Base-by-base conservation (phyloP, 768 basidiomycete genomes). In the Candolleomyces efflorescens region DNA sequence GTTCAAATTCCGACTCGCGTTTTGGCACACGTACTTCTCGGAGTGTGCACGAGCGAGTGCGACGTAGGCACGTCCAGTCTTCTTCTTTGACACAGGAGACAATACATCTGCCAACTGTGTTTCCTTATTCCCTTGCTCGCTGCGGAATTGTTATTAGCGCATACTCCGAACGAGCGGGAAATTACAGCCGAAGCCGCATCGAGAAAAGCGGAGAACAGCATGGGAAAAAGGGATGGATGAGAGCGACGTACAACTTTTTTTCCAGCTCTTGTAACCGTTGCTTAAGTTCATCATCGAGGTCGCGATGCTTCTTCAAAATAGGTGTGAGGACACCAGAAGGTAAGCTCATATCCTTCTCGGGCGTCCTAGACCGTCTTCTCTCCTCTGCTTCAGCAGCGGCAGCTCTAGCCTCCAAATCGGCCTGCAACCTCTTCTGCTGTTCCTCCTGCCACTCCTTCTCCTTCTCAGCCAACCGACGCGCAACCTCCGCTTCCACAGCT, bases 41-140 rank as follows among this genome's bases (percentile, higher is more conserved):
- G 89, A 90, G 70, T 89, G 84, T 18, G 87, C 81, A 18, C 92
- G 81, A 13, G 92, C 92, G 23, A 92, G 82, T 22, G 88, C 83
- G n/a, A 92, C 88, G 65, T 91, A 91, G 0, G 90, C 90, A 17
- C 88, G 78, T 2, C 90, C 92, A 0, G 87, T 87, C 73, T 89
- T 89, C 79, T 92, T 92, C 69, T 82, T 84, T 11, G 89, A 88
- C 20, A 82, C 78, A 1, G 89, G 89, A 5, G 87, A 90, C 52
- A 90, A 72, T 5, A 79, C 81, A 63, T 84, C 82, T 6, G 82
- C 83, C 17, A 85, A 75, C 52, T 83, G 80, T 3, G 76, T 68
- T 54, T 89, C 87, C 67, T 83, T 82, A 63, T 75, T 82, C 5
- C 81, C 80, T 56, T 79, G 78, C 64, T 89, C 86, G 62, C 86